Conservation (phyloP, 768 basidiomycete species). For the Leccinum incarnatum region DNA sequence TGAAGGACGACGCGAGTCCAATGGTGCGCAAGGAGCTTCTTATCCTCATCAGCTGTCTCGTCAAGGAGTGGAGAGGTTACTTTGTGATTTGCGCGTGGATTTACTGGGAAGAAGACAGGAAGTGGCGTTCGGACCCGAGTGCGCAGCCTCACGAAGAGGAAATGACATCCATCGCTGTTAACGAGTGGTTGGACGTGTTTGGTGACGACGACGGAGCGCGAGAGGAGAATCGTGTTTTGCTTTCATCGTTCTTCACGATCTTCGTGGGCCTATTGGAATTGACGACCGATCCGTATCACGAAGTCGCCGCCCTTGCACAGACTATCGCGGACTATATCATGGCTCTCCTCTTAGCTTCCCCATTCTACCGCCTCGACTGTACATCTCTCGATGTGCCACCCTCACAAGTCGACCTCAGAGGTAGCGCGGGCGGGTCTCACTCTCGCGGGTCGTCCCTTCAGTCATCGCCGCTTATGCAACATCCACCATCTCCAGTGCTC, state of each 20-base stretch:
- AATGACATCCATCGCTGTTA: constrained; percentile 64
- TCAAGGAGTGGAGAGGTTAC: constrained; percentile 95
- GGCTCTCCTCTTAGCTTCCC: constrained; percentile 85
- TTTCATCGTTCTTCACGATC: constrained; percentile 94
- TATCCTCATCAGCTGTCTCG: constrained; percentile 86
- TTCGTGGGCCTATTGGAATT: constrained; percentile 86
- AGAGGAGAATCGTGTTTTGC: constrained; percentile 75
- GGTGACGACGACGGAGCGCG: constrained; percentile 58
- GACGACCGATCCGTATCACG: constrained; percentile 88
- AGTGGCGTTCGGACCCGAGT: constrained; percentile 46
- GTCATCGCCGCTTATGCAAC: constrained; percentile 44
- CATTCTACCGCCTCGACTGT: constrained; percentile 72
- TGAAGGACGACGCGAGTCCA: constrained; percentile 92
- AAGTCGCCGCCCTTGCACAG: constrained; percentile 88
- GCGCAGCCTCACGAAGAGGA: constrained; percentile 58
- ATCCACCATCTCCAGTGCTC: constrained; percentile 45
- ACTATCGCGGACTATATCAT: constrained; percentile 91
- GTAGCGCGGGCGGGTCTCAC: constrained; percentile 31
- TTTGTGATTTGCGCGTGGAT: constrained; percentile 97
- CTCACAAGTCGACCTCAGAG: constrained; percentile 37
- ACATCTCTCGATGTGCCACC: constrained; percentile 57
- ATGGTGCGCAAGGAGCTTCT: constrained; percentile 95
- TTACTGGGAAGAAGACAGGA: constrained; percentile 89
- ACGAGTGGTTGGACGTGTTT: constrained; percentile 75
- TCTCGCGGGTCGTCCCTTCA: constrained; percentile 49